phyloP scores from a whole-genome alignment of 108 stramenopile genomes.

The Fistulifera pelliculosa region DNA sequence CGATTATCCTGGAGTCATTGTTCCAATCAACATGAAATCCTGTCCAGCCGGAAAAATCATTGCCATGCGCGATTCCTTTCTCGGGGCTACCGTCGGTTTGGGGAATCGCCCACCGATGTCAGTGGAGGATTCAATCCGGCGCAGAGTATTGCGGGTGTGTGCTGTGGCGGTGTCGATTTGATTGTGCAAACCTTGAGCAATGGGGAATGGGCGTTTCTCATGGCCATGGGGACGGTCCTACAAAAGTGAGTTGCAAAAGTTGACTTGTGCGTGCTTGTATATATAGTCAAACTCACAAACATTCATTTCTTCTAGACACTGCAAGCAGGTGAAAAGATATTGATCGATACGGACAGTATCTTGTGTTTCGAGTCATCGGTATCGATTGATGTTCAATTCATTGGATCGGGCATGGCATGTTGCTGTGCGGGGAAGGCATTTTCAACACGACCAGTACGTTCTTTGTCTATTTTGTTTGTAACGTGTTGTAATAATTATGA shows the following conservation, averaged over 20 bases:
- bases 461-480: not conserved
- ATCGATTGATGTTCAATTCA: constrained; percentile 28
- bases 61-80: constrained; percentile 37
- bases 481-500: no score
- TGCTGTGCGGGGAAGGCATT: constrained; percentile 53
- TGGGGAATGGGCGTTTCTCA: constrained; percentile 43
- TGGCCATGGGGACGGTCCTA: constrained; percentile 49
- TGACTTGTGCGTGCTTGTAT: not conserved
- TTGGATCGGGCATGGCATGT: constrained; percentile 29
- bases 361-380: constrained; percentile 37
- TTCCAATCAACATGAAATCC: constrained; percentile 35
- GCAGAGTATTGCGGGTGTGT: constrained; percentile 14
- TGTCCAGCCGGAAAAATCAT: constrained; percentile 23
- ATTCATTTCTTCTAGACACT: constrained; percentile 14
- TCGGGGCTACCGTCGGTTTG: constrained; percentile 32
- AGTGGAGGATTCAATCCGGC: constrained; percentile 42
- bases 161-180: constrained; percentile 46
- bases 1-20: constrained; percentile 41
- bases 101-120: constrained; percentile 19
- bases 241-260: constrained; percentile 3
- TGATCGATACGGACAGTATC: constrained; percentile 36
- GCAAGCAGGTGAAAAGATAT: constrained; percentile 24
- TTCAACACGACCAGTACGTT: constrained; percentile 28
- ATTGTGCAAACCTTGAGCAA: constrained; percentile 41
- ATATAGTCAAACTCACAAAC: not conserved